Percentiles rank a stretch among this genome's conserved stretches.
These are phyloP conservation scores for Phytophthora pistaciae DNA, from an alignment of 352 stramenopile species.

Conservation along the genomic window DNA sequence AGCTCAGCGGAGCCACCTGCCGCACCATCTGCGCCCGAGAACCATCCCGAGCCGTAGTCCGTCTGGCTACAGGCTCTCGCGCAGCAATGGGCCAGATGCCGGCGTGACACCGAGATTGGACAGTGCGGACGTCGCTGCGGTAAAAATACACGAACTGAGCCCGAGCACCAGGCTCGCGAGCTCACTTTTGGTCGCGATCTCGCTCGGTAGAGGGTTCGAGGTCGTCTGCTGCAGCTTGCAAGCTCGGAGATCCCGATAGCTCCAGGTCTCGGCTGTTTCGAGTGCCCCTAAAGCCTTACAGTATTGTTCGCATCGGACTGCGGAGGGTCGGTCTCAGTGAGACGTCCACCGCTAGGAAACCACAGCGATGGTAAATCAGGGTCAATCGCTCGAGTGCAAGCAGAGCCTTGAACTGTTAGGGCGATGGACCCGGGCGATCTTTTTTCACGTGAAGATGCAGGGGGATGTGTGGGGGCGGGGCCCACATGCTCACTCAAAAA, in stretches of 20 bases:
- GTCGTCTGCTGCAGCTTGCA: background rate
- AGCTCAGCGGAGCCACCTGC: slow-evolving; percentile 7
- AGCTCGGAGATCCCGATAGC: background rate
- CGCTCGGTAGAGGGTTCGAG: background rate
- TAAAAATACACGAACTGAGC: slow-evolving; percentile 33
- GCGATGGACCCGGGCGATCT: background rate
- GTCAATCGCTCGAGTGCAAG: background rate
- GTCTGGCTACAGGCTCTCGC: slow-evolving; percentile 41
- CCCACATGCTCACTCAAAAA: background rate
- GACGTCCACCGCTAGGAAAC: background rate
- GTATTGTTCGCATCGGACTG: background rate
- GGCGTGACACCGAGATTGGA: slow-evolving; percentile 35
- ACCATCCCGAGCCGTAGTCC: slow-evolving; percentile 13
- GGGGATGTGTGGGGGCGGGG: slow-evolving; percentile 9
- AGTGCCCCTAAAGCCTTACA: background rate
- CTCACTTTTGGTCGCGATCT: background rate
- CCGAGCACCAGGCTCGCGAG: background rate
- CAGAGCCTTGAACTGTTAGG: background rate
- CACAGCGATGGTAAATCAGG: background rate
- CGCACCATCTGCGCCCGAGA: slow-evolving; percentile 28
- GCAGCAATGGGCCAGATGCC: slow-evolving; percentile 23
- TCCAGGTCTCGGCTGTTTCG: slow-evolving; percentile 5
- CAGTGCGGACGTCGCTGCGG: slow-evolving; percentile 9
- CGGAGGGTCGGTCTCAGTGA: background rate
- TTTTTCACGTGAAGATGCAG: slow-evolving; percentile 26